Percentiles rank a stretch among this genome's conserved stretches.
phyloP scores from a whole-genome alignment of 352 stramenopile species.

The Pythium biforme region DNA sequence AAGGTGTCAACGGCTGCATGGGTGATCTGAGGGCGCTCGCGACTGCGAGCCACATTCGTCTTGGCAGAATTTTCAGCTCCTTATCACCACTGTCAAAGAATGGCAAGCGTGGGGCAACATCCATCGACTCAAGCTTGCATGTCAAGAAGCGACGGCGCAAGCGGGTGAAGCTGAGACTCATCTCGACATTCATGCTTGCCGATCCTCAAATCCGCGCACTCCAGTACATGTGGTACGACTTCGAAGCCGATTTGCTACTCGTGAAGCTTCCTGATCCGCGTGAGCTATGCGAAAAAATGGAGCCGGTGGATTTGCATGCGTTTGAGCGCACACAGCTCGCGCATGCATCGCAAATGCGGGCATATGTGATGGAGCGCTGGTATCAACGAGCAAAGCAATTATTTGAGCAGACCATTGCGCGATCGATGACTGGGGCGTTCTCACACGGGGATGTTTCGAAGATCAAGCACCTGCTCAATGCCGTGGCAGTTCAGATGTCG shows the following conservation, averaged over 20 bases:
- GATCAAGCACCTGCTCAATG: constrained; percentile 56
- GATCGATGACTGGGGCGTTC: constrained; percentile 10
- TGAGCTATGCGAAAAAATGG: constrained; percentile 24
- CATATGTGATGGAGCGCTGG: constrained; percentile 58
- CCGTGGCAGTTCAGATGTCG: constrained; percentile 68
- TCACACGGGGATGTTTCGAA: constrained; percentile 25
- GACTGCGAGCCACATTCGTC: background rate
- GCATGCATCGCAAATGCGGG: constrained; percentile 43
- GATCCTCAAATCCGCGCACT: constrained; percentile 51
- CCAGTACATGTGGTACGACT: constrained; percentile 64
- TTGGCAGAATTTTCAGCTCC: background rate
- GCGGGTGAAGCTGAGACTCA: constrained; percentile 41
- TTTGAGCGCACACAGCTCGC: constrained; percentile 60
- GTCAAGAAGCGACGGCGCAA: constrained; percentile 37
- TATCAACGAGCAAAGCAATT: constrained; percentile 47
- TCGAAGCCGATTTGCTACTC: constrained; percentile 41
- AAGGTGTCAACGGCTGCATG: constrained; percentile 48
- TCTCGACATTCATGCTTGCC: constrained; percentile 41
- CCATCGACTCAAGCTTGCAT: background rate
- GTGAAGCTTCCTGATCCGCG: constrained; percentile 45
- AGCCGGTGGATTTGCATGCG: constrained; percentile 38
- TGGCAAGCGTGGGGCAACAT: background rate
- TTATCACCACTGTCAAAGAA: background rate
- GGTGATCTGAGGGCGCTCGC: constrained; percentile 49
- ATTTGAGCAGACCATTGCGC: constrained; percentile 35